phyloP scores from a whole-genome alignment of 495 filamentous ascomycete species.

The Neurospora sp. region DNA sequence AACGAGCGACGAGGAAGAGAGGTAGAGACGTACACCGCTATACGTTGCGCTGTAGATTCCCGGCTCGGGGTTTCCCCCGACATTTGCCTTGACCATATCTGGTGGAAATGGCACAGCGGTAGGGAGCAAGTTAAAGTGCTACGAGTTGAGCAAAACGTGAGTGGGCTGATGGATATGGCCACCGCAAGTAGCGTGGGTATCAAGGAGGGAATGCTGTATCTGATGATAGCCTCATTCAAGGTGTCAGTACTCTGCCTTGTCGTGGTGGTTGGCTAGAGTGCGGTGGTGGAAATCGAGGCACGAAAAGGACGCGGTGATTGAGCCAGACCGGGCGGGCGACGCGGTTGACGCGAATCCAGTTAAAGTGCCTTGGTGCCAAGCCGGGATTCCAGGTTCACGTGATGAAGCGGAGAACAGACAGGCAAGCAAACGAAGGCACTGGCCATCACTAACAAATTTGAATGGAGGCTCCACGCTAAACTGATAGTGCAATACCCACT shows the following conservation, averaged over 20 bases:
- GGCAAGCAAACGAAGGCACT: background rate
- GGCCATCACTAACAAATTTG: background rate
- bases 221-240: background rate
- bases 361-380: conserved; percentile 11
- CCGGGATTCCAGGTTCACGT: background rate
- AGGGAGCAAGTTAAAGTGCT: background rate
- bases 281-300: conserved; percentile 12
- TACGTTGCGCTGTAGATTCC: conserved; percentile 85
- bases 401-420: background rate
- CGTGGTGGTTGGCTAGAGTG: background rate
- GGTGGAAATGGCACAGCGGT: background rate
- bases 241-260: background rate
- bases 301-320: conserved; percentile 21
- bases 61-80: conserved; percentile 12
- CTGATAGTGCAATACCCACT: background rate
- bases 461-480: background rate
- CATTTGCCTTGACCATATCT: conserved; percentile 31
- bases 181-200: background rate
- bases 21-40: conserved; percentile 64
- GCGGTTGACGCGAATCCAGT: conserved; percentile 19
- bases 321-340: conserved; percentile 7
- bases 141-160: background rate
- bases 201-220: background rate
- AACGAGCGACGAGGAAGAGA: background rate
- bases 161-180: background rate